Percentiles rank a stretch among this genome's conserved stretches.
These are phyloP conservation scores for Porcisia deanei DNA, from an alignment of 208 protist genomes.

Conservation along the genomic window DNA sequence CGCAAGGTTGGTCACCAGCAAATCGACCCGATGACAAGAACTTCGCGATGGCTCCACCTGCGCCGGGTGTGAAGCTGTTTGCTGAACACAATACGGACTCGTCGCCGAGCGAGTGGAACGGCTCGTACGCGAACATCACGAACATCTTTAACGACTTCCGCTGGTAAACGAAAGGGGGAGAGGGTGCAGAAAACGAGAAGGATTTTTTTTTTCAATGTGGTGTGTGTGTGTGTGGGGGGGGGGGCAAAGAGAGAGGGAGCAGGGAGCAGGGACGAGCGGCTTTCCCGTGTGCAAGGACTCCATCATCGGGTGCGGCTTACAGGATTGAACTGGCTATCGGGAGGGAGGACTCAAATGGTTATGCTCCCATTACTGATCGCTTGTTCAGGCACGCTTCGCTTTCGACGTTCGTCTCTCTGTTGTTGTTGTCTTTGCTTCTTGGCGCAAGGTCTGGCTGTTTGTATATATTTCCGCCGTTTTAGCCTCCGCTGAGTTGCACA, in stretches of 20 bases:
- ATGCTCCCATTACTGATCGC: background rate
- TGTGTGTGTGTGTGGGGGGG: too few relatives aligned
- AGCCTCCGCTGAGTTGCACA: too few relatives aligned
- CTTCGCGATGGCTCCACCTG: slow-evolving; percentile 58
- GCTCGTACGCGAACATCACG: slow-evolving; percentile 81
- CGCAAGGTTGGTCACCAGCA: slow-evolving; percentile 81
- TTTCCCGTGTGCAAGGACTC: too few relatives aligned
- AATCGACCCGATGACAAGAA: slow-evolving; percentile 86
- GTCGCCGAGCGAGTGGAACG: slow-evolving; percentile 72
- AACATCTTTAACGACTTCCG: slow-evolving; percentile 91
- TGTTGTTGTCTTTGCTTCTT: too few relatives aligned
- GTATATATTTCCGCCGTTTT: too few relatives aligned
- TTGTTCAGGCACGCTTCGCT: background rate
- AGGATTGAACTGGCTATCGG: background rate
- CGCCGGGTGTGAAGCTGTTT: slow-evolving; percentile 78
- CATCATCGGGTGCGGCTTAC: background rate
- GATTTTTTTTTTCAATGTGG: too few relatives aligned
- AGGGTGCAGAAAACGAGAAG: background rate
- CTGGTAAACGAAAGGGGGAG: slow-evolving; percentile 50
- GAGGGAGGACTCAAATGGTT: background rate
- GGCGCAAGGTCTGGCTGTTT: too few relatives aligned
- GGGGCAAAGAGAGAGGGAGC: too few relatives aligned
- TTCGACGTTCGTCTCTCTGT: background rate
- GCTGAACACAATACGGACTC: slow-evolving; percentile 89
- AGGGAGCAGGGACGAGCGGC: background rate